Base-by-base conservation (phyloP, 331 rosid genomes). In the Ulmus americana region DNA sequence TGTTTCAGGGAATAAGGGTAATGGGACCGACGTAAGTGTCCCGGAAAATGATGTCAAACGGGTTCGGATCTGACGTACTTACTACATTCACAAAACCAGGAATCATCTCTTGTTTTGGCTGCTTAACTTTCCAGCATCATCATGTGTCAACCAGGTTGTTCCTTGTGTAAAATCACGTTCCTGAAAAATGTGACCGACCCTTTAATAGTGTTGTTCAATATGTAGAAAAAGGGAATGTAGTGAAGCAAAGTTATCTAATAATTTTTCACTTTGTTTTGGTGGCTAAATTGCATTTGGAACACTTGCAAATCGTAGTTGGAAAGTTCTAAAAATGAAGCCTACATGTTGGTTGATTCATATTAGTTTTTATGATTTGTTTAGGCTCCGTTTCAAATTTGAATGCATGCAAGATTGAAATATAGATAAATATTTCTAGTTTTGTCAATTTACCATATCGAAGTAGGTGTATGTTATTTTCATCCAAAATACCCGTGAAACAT, bases 21-120 rank as follows among this genome's bases (percentile, higher is more conserved):
- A 81, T 43, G 84, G 67, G 65, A 76, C 69, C 54, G 96, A 92
- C 65, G 83, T 76, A 15, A 86, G 68, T 62, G 98, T 92, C 55
- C 98, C 98, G 0, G 79, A 80, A 70, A 70, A 20, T 67, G 81
- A 85, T 43, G 70, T 65, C 59, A 85, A 87, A 71, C 73, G 97
- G 65, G 6, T 72, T 61, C 79, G 86, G 14, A 0, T 83, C 59
- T 87, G 76, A 82, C 38, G 5, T 61, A 8, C 28, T 20, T 3
- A 50, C 62, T 63, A 51, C 73, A 51, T 45, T 3, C 13, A 52
- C 14, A 20, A 39, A 28, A 45, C 9, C 2, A 16, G 68, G 50
- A 71, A 45, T 14, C 46, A 59, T 59, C 56, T 45, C 47, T 60
- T 51, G 61, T 15, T 39, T 67, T 53, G 59, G 64, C 65, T 51